Percentiles rank a stretch among this genome's conserved stretches.
Conservation (phyloP, 805 yeast genomes). For the Phaffomyces antillensis region DNA sequence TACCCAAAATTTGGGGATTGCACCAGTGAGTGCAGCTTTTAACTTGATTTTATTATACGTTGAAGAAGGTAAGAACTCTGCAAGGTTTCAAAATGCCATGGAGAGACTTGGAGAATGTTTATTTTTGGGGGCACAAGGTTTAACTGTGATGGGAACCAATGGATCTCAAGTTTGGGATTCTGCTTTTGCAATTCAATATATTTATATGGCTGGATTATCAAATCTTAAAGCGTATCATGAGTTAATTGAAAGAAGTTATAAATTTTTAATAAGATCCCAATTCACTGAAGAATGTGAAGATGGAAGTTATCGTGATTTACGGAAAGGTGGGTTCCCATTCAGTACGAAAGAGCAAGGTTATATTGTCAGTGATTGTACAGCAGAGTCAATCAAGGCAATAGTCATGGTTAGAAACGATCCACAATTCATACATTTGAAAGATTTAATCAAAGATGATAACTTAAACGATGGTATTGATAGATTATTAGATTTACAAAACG, state of each 20-base stretch:
- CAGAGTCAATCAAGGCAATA: conserved; percentile 90
- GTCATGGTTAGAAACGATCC: conserved; percentile 78
- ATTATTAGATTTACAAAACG: conserved; percentile 68
- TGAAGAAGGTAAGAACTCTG: conserved; percentile 66
- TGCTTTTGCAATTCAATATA: conserved; percentile 83
- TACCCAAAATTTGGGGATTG: conserved; percentile 79
- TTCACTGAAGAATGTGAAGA: conserved; percentile 71
- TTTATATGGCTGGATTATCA: conserved; percentile 72
- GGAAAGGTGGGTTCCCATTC: conserved; percentile 94
- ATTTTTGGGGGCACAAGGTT: conserved; percentile 84
- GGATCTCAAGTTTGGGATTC: conserved; percentile 98
- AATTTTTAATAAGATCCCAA: conserved; percentile 74
- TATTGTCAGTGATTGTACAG: conserved; percentile 94
- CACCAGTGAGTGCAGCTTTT: conserved; percentile 89
- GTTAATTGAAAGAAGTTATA: conserved; percentile 56
- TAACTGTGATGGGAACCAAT: conserved; percentile 93
- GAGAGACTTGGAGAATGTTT: conserved; percentile 66
- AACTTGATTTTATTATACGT: conserved; percentile 62
- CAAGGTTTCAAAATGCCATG: conserved; percentile 46
- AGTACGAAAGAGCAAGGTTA: conserved; percentile 95
- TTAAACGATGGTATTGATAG: conserved; percentile 71
- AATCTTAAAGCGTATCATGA: conserved; percentile 58
- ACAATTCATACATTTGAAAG: conserved; percentile 38
- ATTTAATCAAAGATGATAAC: conserved; percentile 46
- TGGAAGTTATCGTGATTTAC: conserved; percentile 74